Evolutionary conservation across 768 basidiomycete genomes (phyloP), one percentile per base, ranked within the genome.

Genomic region (Suillus weaverae): DNA sequence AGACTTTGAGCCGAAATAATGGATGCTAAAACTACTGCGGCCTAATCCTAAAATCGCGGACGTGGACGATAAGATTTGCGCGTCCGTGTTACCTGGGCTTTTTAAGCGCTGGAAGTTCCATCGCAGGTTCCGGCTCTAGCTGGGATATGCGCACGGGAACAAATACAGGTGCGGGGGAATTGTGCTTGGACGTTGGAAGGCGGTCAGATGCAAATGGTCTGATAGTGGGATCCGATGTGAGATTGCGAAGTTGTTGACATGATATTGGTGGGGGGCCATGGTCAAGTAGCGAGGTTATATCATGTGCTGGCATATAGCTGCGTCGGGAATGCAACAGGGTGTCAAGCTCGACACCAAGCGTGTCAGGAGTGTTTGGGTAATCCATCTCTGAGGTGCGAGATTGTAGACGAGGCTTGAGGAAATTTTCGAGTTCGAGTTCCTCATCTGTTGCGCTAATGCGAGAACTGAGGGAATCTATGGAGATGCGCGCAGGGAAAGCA

Each of bases 51-150:
- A 16, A 61, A 22, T 60, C 32, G 9, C 11, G 22, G 26, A 35
- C 26, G 33, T 20, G 55, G 39, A 32, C 16, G 18, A 54, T 20
- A 57, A 20, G 32, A 20, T 26, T 26, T 9, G 18, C 30, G 18
- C 43, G 18, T 50, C n/a, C 38, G 16, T 38, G 30, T 59, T 20
- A 59, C 30, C 18, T 26, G 18, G 13, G 26, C 8, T 59, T 59
- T 30, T 30, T 32, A 32, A 39, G 70, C 6, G 60, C 64, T 36
- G 73, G 70, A 1, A 76, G 46, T 44, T 76, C 75, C 76, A 76
- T 77, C 3, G 66, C 69, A 44, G 76, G 76, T 57, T 77, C 69
- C 18, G 75, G 75, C 50, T 73, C 76, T 7, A 77, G 65, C 39
- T 76, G 75, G 1, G 70, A 72, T 5, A 72, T 77, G 44, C 75